A percentile compares a stretch with the other conserved stretches of the same genome.
Evolutionary conservation across 768 basidiomycete genomes (phyloP).

Genomic region (Agaricus subrufescens): DNA sequence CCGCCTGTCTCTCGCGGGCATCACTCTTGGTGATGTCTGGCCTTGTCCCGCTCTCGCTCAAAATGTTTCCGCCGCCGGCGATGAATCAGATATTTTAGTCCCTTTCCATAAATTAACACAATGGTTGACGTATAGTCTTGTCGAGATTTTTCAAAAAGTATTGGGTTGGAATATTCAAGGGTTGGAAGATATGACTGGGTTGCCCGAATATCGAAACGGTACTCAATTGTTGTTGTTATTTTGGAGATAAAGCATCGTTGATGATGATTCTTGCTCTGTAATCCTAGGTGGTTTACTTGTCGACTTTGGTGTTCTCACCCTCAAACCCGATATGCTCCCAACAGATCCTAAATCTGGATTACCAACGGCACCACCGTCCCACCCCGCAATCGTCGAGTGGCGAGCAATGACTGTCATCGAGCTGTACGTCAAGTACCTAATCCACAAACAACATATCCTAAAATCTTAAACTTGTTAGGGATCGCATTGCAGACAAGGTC

Average conservation of each 20-base stretch:
- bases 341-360: slow-evolving; percentile 46
- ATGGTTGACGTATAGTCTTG: slow-evolving; percentile 88
- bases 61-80: slow-evolving; percentile 9
- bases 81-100: slow-evolving; percentile 68
- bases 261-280: background rate
- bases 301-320: slow-evolving; percentile 74
- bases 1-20: slow-evolving; percentile 59
- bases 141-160: slow-evolving; percentile 76
- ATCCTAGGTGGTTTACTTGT: slow-evolving; percentile 76
- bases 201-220: slow-evolving; percentile 97
- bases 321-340: slow-evolving; percentile 54
- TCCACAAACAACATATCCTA: background rate
- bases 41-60: slow-evolving; percentile 56
- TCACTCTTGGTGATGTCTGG: slow-evolving; percentile 92
- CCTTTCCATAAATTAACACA: slow-evolving; percentile 96
- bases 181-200: slow-evolving; percentile 80
- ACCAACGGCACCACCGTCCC: slow-evolving; percentile 66
- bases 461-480: slow-evolving; percentile 37
- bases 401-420: slow-evolving; percentile 92
- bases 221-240: background rate
- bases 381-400: slow-evolving; percentile 95
- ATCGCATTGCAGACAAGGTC: slow-evolving; percentile 72
- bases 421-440: slow-evolving; percentile 52
- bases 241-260: too few species aligned
- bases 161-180: slow-evolving; percentile 83